Conservation (phyloP, 2,329 filamentous ascomycete genomes). For the Colletotrichum noveboracense region DNA sequence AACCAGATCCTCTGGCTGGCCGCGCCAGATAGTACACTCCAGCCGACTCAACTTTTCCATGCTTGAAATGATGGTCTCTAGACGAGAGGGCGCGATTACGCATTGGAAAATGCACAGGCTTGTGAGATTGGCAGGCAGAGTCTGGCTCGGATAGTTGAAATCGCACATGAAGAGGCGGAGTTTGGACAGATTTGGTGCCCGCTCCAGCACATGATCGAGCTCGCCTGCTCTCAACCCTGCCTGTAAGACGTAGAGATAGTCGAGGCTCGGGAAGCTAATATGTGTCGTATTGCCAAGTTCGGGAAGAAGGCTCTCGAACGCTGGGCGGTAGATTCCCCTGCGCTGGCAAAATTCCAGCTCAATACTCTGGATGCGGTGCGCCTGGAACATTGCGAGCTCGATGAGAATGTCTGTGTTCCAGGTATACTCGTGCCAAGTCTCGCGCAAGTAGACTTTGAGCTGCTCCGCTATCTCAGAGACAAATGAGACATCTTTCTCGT, state of each 20-base stretch:
- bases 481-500: not conserved
- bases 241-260: not conserved
- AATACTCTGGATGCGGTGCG: not conserved
- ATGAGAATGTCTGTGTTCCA: constrained; percentile 2
- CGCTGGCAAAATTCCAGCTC: not conserved
- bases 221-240: not conserved
- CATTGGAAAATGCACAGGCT: not conserved
- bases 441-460: not conserved
- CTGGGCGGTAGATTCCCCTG: not conserved
- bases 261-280: not conserved
- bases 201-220: not conserved
- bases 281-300: not conserved
- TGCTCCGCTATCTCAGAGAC: not conserved
- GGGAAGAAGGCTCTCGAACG: not conserved
- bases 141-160: not conserved
- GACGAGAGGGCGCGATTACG: not conserved
- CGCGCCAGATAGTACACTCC: not conserved
- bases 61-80: not conserved
- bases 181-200: not conserved
- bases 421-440: not conserved
- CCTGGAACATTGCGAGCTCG: not conserved
- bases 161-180: not conserved
- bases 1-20: not conserved
- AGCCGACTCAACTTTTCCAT: not conserved
- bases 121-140: not conserved